These are phyloP conservation scores for Circinella minor DNA, from an alignment of 371 early-diverging fungal species.

Conservation along the genomic window DNA sequence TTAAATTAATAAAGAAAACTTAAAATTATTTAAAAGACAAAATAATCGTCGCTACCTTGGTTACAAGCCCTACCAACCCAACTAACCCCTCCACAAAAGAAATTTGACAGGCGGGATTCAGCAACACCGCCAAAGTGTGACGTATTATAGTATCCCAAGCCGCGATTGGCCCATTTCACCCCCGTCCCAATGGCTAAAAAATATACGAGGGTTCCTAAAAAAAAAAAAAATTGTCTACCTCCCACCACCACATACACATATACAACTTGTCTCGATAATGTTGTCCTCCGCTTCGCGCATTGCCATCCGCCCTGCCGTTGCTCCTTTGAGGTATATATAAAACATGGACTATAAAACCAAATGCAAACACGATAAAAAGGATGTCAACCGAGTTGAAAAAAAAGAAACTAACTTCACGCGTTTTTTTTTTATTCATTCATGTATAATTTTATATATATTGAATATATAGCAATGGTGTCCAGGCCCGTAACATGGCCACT, in stretches of 20 bases:
- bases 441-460: neutral
- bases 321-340: constrained; percentile 23
- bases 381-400: neutral
- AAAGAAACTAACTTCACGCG: neutral
- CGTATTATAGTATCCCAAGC: neutral
- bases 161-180: constrained; percentile 7
- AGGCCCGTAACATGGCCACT: constrained; percentile 87
- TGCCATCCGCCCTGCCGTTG: constrained; percentile 35
- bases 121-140: neutral
- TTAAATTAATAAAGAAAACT: no score
- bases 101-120: no score
- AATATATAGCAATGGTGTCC: constrained; percentile 54
- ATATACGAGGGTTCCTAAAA: constrained; percentile 20
- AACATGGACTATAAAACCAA: neutral
- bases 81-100: no score
- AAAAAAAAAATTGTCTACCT: constrained; percentile 22
- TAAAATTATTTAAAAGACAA: no score
- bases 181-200: constrained; percentile 10
- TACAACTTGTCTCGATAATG: constrained; percentile 27
- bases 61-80: no score
- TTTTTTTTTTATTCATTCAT: constrained; percentile 1
- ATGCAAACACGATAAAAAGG: neutral
- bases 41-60: no score
- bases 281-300: constrained; percentile 39
- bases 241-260: neutral